Percentiles rank a stretch among this genome's conserved stretches.
These are phyloP conservation scores for Aspergillus japonicus DNA, from an alignment of 2,329 filamentous ascomycete genomes.

Conservation along the genomic window DNA sequence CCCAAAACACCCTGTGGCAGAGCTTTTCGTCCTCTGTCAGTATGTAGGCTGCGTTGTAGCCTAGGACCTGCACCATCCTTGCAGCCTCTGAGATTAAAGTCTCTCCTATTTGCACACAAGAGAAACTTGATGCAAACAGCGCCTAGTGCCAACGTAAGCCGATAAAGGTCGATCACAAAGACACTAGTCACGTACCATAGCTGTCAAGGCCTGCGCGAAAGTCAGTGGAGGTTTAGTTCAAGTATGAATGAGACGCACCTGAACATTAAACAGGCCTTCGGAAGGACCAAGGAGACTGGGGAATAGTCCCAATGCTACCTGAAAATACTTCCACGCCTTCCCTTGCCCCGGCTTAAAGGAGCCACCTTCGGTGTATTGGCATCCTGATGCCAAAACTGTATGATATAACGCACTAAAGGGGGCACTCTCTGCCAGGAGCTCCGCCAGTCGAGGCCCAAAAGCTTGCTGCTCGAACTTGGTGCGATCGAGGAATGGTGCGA, in stretches of 20 bases:
- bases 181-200: slow-evolving; percentile 22
- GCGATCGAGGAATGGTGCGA: neutral
- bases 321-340: slow-evolving; percentile 5
- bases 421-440: neutral
- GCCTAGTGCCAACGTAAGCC: slow-evolving; percentile 20
- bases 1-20: slow-evolving; percentile 39
- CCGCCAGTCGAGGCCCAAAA: neutral
- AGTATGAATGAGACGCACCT: neutral
- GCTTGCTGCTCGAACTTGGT: neutral
- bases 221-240: neutral
- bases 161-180: neutral
- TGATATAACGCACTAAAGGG: neutral
- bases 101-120: slow-evolving; percentile 36
- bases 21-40: slow-evolving; percentile 13
- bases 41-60: slow-evolving; percentile 29
- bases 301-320: slow-evolving; percentile 1
- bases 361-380: neutral
- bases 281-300: neutral
- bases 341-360: slow-evolving; percentile 1
- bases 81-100: slow-evolving; percentile 35
- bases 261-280: slow-evolving; percentile 1
- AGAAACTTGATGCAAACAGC: slow-evolving; percentile 38
- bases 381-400: neutral
- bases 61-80: slow-evolving; percentile 33
- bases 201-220: slow-evolving; percentile 23